Evolutionary conservation across 306 rosid genomes (phyloP), one percentile per base, ranked within the genome.

Genomic region (Delonix regia): DNA sequence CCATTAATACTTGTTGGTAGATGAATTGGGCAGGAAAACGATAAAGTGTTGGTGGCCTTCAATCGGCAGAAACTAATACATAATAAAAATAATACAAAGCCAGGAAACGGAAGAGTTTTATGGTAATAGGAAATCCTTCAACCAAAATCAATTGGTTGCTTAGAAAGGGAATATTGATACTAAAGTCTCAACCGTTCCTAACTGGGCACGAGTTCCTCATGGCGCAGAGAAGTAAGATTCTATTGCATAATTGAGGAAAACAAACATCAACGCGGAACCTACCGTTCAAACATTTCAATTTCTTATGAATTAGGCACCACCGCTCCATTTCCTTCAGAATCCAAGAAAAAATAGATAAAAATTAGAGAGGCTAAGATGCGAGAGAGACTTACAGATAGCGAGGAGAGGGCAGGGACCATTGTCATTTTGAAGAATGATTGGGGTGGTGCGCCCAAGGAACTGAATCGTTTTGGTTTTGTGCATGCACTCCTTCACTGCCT

Each of bases 321-420:
- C 7, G 15, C 30, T 22, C 12, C 10, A 21, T 21, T 41, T 76
- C 10, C 44, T 11, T 34, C 21, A 52, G 44, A 73, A 48, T 61
- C 65, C 2, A 38, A 9, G 21, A 85, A 39, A 19, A 8, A 75
- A 78, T 2, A 53, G 21, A 78, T 3, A 45, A 12, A 30, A 11
- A 75, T 9, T 14, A 15, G 84, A 86, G 87, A 83, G 70, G 85
- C 86, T 78, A 80, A 73, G 70, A 44, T 19, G 62, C 14, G 18
- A 82, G 65, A 76, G 49, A 81, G 74, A 79, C 81, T 82, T 81
- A 96, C 99, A 96, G 71, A 96, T 96, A 65, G 99, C 98, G 85
- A 96, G 99, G 60, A 96, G 99, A 49, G 99, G 99, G 49, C 99
- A 96, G 28, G 99, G 99, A 76, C 99, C 99, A 88, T 96, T 96